A percentile compares a stretch with the other conserved stretches of the same genome.
phyloP scores from a whole-genome alignment of 192 early-diverging fungal species.

The Podila clonocystis region DNA sequence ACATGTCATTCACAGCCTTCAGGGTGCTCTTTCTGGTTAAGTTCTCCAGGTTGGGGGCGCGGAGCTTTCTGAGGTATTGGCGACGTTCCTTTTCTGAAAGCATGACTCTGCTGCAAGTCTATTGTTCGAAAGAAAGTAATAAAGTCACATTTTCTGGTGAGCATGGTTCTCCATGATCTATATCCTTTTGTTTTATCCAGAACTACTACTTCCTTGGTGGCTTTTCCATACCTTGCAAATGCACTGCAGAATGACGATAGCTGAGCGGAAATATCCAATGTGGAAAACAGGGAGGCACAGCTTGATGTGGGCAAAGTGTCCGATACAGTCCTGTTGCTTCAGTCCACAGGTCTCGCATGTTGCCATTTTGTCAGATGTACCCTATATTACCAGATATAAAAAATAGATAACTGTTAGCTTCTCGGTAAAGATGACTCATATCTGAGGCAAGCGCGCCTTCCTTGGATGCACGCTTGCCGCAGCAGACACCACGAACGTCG shows the following conservation, averaged over 20 bases:
- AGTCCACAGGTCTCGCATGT: constrained; percentile 93
- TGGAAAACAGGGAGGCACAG: constrained; percentile 97
- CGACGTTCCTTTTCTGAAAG: constrained; percentile 84
- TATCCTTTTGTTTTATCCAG: no score
- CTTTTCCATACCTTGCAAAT: constrained; percentile 90
- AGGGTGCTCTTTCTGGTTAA: constrained; percentile 77
- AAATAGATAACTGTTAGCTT: background rate
- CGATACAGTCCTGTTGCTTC: constrained; percentile 89
- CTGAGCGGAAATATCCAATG: constrained; percentile 95
- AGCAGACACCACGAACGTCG: background rate
- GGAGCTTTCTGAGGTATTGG: constrained; percentile 70
- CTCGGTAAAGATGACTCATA: constrained; percentile 21
- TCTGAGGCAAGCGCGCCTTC: background rate
- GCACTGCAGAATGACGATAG: constrained; percentile 90
- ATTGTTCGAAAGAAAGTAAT: constrained; percentile 4
- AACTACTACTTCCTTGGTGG: background rate
- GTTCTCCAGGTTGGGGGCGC: constrained; percentile 86
- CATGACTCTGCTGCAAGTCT: constrained; percentile 90
- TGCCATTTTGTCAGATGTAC: constrained; percentile 84
- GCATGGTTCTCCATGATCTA: no score
- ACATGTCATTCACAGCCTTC: constrained; percentile 84
- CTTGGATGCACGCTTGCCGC: constrained; percentile 3
- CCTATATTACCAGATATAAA: constrained; percentile 52
- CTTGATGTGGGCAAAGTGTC: constrained; percentile 96
- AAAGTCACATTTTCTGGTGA: background rate